phyloP scores from a whole-genome alignment of 768 basidiomycete genomes.

The Lactifluus subvellereus region DNA sequence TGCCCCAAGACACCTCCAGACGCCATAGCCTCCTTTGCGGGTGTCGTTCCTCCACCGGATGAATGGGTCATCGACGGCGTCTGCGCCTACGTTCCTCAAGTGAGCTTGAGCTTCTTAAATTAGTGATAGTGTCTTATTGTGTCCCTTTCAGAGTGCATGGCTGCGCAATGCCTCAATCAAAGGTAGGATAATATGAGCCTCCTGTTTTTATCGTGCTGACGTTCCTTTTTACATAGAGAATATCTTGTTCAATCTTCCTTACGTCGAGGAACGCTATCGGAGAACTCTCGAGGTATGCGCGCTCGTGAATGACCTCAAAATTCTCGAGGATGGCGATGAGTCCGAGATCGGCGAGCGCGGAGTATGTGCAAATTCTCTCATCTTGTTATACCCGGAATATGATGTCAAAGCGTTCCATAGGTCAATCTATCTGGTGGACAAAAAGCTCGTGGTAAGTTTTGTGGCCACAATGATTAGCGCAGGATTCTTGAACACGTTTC shows the following conservation, averaged over 20 bases:
- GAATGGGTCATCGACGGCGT: conserved; percentile 75
- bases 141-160: conserved; percentile 43
- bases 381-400: neutral
- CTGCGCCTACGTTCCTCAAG: conserved; percentile 86
- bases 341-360: conserved; percentile 86
- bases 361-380: conserved; percentile 34
- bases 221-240: conserved; percentile 40
- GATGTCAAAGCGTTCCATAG: conserved; percentile 20
- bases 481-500: conserved; percentile 3
- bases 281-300: conserved; percentile 75
- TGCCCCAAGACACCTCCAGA: conserved; percentile 86
- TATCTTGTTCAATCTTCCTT: conserved; percentile 77
- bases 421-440: conserved; percentile 51
- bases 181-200: conserved; percentile 29
- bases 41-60: conserved; percentile 38
- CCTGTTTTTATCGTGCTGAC: conserved; percentile 5
- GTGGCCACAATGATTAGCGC: neutral
- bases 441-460: conserved; percentile 43
- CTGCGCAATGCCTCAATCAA: conserved; percentile 66
- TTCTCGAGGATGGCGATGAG: conserved; percentile 83
- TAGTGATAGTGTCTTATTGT: conserved; percentile 18
- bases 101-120: conserved; percentile 26
- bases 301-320: conserved; percentile 66
- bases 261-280: conserved; percentile 64
- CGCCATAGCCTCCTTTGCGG: conserved; percentile 56